Evolutionary conservation across 352 stramenopile genomes (phyloP), one percentile per base, ranked within the genome.

Genomic region (Globisporangium perplexum): DNA sequence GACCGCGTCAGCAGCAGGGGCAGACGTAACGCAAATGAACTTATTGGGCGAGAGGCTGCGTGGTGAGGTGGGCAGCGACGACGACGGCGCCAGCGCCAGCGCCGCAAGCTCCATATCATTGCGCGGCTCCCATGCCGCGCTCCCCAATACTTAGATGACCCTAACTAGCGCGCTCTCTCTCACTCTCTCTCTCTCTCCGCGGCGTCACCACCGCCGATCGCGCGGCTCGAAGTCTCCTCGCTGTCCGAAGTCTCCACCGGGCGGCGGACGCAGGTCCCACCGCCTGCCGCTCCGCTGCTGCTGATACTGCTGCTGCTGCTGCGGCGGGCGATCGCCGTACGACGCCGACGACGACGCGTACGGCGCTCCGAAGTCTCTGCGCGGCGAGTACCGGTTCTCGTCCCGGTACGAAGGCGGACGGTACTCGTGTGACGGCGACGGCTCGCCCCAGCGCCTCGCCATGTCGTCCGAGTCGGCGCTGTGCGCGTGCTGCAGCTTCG

Each of bases 401-500:
- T 42, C 18, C 12, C n/a, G 28, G 55, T 41, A 38, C 24, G 15
- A 12, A 8, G 5, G 30, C 20, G 47, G 31, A 20, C 28, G 26
- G 45, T 26, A 39, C 36, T 64, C 73, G 51, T 72, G 60, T 67
- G 65, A 77, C 39, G 46, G 18, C n/a, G 36, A 35, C 15, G 38
- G 46, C 26, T 38, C 36, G 43, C 52, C n/a, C 48, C 53, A 43
- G 30, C 43, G 20, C 45, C 43, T 62, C 65, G 56, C 61, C 43
- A 38, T 59, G 50, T 68, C 67, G 10, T 55, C 65, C 41, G 63
- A 63, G 33, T 77, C 77, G 58, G 81, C 61, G 47, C 74, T 87
- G 54, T 87, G 75, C 44, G 77, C 71, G 38, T 90, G 79, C 39
- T 81, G 57, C 28, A 90, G 63, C 58, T 83, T 83, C 5, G 72